Evolutionary conservation across 345 rosid genomes (phyloP).

Genomic region (Camelina neglecta): DNA sequence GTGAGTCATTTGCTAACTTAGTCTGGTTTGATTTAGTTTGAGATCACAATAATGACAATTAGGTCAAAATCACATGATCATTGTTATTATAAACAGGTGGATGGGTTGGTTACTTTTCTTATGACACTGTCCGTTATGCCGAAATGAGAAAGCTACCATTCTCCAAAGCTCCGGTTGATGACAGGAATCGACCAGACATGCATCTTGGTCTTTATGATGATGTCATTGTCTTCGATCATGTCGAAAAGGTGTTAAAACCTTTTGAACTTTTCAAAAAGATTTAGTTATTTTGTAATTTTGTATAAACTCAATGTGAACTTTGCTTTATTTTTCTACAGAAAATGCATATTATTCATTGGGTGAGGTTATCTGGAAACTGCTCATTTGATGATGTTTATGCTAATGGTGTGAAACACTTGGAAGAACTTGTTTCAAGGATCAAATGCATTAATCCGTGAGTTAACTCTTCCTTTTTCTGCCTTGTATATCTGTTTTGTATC

Average conservation of each 20-base stretch:
- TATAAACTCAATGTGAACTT: background rate
- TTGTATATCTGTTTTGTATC: conserved; percentile 5
- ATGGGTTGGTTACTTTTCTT: conserved; percentile 71
- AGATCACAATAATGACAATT: background rate
- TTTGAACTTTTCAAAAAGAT: background rate
- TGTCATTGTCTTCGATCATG: conserved; percentile 79
- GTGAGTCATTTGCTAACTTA: conserved; percentile 43
- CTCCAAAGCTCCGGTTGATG: conserved; percentile 58
- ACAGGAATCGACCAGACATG: conserved; percentile 72
- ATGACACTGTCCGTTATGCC: conserved; percentile 58
- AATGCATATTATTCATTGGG: conserved; percentile 62
- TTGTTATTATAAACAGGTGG: conserved; percentile 53
- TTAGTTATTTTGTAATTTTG: background rate
- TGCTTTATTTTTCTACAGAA: conserved; percentile 42
- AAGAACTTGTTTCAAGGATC: conserved; percentile 48
- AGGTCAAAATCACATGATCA: background rate
- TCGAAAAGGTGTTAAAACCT: conserved; percentile 62
- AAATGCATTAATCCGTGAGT: conserved; percentile 52
- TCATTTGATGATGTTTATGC: conserved; percentile 55
- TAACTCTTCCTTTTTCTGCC: conserved; percentile 6
- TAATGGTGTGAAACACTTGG: conserved; percentile 53
- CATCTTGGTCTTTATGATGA: conserved; percentile 79
- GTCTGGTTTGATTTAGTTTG: background rate
- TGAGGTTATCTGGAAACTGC: conserved; percentile 48
- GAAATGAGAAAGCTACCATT: conserved; percentile 56